Evolutionary conservation across 805 yeast genomes (phyloP), one percentile per base, ranked within the genome.

Genomic region (Ogataea pini): DNA sequence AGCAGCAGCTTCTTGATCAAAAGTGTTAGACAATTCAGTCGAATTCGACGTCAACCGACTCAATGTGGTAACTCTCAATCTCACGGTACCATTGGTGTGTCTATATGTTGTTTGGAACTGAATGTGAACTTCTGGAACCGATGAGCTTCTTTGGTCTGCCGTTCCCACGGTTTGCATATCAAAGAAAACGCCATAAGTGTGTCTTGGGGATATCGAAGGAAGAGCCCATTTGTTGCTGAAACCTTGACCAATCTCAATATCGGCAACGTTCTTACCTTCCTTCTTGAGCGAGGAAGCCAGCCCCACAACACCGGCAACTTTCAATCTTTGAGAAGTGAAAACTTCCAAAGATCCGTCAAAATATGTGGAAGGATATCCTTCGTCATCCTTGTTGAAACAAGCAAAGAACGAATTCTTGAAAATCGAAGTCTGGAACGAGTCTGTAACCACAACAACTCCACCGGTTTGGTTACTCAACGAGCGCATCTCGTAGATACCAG

Each of bases 1-100:
- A 13, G 97, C 96, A 3, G 99, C 97, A 10, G 97, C 96, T 70
- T 94, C 98, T 75, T 94, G 98, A 71, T 94, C 99, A 67, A 94
- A 94, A n/a, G 94, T 62, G 49, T 70, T 70, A 14, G 82, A 71
- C 50, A 80, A 69, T 41, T 76, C 80, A 36, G 79, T 79, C 20
- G 76, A 69, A 41, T 62, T 64, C 12, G 83, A 77, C 49, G 80
- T 76, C 51, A 76, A 65, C 63, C 81, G 75, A 48, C 75, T 72
- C 50, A 94, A 76, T 0, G 98, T 94, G 18, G 99, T 92, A 29
- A 94, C 97, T 59, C 97, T 81, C 50, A 89, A 73, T 62, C 97
- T 80, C 63, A 80, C 86, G 10, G 92, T 79, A 49, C 99, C 99
- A 24, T 91, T 84, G n/a, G 97, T 79, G 71, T 94, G 98, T 72